phyloP scores from a whole-genome alignment of 139 green algal species.

The Chlorella sp. region DNA sequence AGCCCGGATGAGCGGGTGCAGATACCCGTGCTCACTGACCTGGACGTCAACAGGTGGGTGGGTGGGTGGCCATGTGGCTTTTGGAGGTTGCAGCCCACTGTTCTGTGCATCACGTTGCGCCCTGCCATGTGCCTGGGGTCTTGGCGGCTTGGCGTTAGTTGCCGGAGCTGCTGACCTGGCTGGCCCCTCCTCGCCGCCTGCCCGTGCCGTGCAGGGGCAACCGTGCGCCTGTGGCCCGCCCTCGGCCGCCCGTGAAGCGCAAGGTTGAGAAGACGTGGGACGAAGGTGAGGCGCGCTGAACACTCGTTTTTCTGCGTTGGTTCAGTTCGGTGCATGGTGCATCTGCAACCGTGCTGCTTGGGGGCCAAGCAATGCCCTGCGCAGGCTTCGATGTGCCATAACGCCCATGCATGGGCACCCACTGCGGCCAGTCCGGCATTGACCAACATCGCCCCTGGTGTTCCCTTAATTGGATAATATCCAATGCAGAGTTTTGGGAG shows the following conservation, averaged over 20 bases:
- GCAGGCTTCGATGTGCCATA: too few species aligned
- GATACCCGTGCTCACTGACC: constrained; percentile 72
- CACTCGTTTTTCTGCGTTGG: neutral
- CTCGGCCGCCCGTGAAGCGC: constrained; percentile 13
- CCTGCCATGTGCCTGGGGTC: neutral
- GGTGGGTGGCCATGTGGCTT: too few species aligned
- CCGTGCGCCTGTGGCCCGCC: neutral
- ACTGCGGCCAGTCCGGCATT: neutral
- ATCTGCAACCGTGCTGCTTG: too few species aligned
- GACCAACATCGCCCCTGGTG: neutral
- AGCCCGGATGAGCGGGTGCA: constrained; percentile 72
- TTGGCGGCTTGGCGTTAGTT: neutral
- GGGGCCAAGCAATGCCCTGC: too few species aligned
- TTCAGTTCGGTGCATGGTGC: neutral
- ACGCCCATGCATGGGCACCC: neutral
- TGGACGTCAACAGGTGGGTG: constrained; percentile 46
- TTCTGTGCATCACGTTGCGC: neutral
- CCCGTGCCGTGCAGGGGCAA: neutral
- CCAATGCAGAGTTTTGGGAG: constrained; percentile 53
- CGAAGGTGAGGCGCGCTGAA: constrained; percentile 38
- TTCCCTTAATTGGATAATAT: neutral
- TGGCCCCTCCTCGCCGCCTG: neutral
- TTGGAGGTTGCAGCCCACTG: neutral
- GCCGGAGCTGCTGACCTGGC: neutral
- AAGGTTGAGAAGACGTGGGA: constrained; percentile 61